These are phyloP conservation scores for Fistulinella staudtii DNA, from an alignment of 1,284 basidiomycete species.

Conservation along the genomic window DNA sequence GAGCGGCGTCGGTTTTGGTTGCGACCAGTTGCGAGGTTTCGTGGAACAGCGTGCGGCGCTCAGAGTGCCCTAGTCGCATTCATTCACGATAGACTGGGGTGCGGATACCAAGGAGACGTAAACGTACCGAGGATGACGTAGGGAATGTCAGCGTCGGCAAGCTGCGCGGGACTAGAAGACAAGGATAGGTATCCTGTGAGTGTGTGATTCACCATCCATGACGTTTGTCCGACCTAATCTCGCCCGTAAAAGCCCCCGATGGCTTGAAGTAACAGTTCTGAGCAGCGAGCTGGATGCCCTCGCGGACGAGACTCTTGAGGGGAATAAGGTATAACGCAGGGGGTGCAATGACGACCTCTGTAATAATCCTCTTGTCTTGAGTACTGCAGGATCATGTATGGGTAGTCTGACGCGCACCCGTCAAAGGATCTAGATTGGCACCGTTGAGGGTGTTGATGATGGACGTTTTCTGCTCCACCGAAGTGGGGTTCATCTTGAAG, in stretches of 20 bases:
- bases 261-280: slow-evolving; percentile 90
- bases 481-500: slow-evolving; percentile 92
- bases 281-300: slow-evolving; percentile 75
- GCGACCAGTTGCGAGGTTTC: slow-evolving; percentile 86
- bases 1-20: slow-evolving; percentile 80
- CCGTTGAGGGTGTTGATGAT: slow-evolving; percentile 72
- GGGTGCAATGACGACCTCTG: slow-evolving; percentile 90
- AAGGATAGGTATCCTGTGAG: background rate
- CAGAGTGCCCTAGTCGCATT: slow-evolving; percentile 73
- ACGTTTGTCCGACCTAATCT: slow-evolving; percentile 65
- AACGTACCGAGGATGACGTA: slow-evolving; percentile 86
- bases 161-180: slow-evolving; percentile 63
- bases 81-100: background rate
- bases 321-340: slow-evolving; percentile 84
- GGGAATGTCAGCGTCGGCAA: slow-evolving; percentile 82
- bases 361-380: slow-evolving; percentile 1
- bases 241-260: slow-evolving; percentile 93
- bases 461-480: slow-evolving; percentile 57
- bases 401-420: slow-evolving; percentile 49
- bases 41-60: slow-evolving; percentile 89
- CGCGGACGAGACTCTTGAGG: slow-evolving; percentile 54
- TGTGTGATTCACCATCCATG: background rate
- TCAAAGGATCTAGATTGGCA: slow-evolving; percentile 68
- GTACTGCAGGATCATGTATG: background rate
- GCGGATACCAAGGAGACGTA: background rate